Conservation (phyloP, 345 rosid genomes). For the Viola odorata region DNA sequence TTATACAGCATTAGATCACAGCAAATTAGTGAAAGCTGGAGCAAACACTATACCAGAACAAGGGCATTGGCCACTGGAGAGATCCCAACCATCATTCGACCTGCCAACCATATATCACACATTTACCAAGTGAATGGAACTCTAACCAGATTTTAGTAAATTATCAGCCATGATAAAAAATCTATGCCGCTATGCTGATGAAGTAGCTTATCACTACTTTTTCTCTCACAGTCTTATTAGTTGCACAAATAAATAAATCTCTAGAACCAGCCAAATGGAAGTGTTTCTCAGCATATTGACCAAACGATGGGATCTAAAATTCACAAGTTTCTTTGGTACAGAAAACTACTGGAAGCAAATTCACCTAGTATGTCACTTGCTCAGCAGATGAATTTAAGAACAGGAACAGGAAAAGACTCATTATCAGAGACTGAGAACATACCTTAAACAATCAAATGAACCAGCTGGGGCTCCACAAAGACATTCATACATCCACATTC, state of each 20-base stretch:
- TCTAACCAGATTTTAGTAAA: not conserved
- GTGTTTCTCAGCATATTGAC: too few species aligned
- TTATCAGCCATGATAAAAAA: not conserved
- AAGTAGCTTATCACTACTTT: not conserved
- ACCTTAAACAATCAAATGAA: conserved; percentile 38
- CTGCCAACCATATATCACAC: conserved; percentile 24
- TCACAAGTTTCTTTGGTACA: not conserved
- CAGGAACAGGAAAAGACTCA: too few species aligned
- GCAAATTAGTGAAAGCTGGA: not conserved
- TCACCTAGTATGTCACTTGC: too few species aligned
- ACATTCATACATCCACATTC: conserved; percentile 84
- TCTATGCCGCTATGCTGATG: not conserved
- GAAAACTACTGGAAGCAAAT: too few species aligned
- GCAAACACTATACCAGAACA: conserved; percentile 48
- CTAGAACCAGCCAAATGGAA: too few species aligned
- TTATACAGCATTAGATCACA: not conserved
- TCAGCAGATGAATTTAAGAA: too few species aligned
- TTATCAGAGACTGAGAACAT: not conserved
- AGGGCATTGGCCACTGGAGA: conserved; percentile 58
- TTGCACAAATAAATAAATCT: too few species aligned
- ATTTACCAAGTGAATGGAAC: not conserved
- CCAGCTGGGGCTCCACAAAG: conserved; percentile 32
- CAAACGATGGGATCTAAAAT: not conserved
- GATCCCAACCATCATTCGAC: conserved; percentile 49
- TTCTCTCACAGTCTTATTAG: too few species aligned